Evolutionary conservation across 1,284 basidiomycete genomes (phyloP).

Genomic region (Boletus semigastroideus): DNA sequence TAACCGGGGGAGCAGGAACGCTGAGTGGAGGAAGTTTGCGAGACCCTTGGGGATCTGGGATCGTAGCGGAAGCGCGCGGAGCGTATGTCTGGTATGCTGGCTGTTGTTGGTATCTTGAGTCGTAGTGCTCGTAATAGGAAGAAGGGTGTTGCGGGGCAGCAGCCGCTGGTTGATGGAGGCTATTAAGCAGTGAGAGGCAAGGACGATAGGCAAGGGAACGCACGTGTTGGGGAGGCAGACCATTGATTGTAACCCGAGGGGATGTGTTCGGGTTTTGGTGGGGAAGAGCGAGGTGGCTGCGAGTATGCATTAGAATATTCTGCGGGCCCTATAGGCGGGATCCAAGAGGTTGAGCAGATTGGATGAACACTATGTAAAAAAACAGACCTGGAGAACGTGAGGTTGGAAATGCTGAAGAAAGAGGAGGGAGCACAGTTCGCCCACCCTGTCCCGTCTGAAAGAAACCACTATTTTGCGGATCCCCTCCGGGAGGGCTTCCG

Average conservation of each 20-base stretch:
- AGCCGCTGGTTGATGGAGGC: constrained; percentile 17
- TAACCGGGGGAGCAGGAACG: constrained; percentile 29
- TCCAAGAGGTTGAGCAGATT: constrained; percentile 54
- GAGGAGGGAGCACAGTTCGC: constrained; percentile 82
- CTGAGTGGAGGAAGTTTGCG: constrained; percentile 50
- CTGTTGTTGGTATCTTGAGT: constrained; percentile 56
- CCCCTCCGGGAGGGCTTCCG: constrained; percentile 57
- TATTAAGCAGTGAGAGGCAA: constrained; percentile 5
- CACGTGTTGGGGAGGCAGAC: constrained; percentile 37
- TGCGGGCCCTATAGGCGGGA: constrained; percentile 49
- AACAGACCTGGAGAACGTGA: constrained; percentile 85
- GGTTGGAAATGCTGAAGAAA: constrained; percentile 78
- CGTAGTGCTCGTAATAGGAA: constrained; percentile 54
- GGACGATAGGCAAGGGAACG: constrained; percentile 39
- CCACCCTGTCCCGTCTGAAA: constrained; percentile 79
- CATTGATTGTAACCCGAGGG: constrained; percentile 52
- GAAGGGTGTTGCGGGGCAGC: constrained; percentile 47
- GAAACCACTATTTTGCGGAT: constrained; percentile 60
- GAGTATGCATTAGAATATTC: constrained; percentile 57
- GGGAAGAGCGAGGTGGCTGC: constrained; percentile 57
- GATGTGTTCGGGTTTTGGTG: constrained; percentile 55
- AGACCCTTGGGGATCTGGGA: constrained; percentile 42
- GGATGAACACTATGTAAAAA: constrained; percentile 50
- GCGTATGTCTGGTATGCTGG: constrained; percentile 46
- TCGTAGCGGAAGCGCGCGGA: constrained; percentile 47